phyloP scores from a whole-genome alignment of 2,329 filamentous ascomycete genomes.

The Biscogniauxia sp. region DNA sequence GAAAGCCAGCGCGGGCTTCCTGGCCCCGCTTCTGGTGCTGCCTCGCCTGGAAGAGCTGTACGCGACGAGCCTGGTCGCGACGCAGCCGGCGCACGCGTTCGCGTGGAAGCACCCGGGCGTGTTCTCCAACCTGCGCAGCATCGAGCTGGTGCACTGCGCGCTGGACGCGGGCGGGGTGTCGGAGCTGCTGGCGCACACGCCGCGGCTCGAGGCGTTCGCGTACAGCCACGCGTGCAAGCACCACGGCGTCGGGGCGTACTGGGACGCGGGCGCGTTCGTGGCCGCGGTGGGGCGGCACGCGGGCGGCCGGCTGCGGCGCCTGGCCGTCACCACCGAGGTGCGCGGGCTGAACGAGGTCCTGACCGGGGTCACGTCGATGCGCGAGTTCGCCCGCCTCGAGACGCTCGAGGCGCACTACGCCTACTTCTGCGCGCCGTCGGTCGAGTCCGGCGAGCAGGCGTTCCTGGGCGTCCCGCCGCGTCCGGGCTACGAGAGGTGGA shows the following conservation, averaged over 20 bases:
- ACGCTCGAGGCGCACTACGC: slow-evolving; percentile 3
- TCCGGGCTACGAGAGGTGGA: slow-evolving; percentile 3
- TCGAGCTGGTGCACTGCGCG: slow-evolving; percentile 8
- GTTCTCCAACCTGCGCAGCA: slow-evolving; percentile 7
- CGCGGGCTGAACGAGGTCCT: slow-evolving; percentile 1
- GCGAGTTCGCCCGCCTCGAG: slow-evolving; percentile 11
- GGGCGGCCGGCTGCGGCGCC: slow-evolving; percentile 13
- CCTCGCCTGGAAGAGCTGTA: slow-evolving; percentile 1
- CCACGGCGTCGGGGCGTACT: slow-evolving; percentile 6
- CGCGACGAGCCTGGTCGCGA: slow-evolving; percentile 4
- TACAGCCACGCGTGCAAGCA: slow-evolving; percentile 9
- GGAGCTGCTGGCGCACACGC: slow-evolving; percentile 13
- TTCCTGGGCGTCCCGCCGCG: not conserved
- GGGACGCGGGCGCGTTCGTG: slow-evolving; percentile 17
- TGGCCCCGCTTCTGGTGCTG: slow-evolving; percentile 1
- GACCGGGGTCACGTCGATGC: slow-evolving; percentile 7
- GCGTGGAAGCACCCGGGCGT: slow-evolving; percentile 9
- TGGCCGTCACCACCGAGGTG: slow-evolving; percentile 11
- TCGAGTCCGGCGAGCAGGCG: slow-evolving; percentile 10
- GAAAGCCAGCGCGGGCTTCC: slow-evolving; percentile 1
- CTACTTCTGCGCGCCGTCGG: slow-evolving; percentile 10
- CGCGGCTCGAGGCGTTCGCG: slow-evolving; percentile 9
- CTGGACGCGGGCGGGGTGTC: slow-evolving; percentile 9
- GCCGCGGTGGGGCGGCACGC: slow-evolving; percentile 12
- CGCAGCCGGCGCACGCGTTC: slow-evolving; percentile 3